phyloP scores from a whole-genome alignment of 148 eudicot species.

The Amaranthus cruentus region DNA sequence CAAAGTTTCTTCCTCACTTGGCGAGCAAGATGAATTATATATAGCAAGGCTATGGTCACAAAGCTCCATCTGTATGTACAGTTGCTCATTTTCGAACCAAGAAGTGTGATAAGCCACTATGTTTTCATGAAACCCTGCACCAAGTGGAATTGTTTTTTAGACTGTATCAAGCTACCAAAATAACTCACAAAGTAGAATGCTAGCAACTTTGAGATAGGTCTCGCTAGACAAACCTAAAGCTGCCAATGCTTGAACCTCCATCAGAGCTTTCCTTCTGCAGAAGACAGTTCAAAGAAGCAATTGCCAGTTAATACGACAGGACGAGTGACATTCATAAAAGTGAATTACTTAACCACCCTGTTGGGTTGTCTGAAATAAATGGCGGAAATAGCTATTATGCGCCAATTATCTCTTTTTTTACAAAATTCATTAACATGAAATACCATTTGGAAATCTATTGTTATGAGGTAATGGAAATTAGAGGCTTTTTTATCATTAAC shows the following conservation, averaged over 20 bases:
- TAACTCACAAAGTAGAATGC: neutral
- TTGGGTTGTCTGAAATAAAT: too few relatives aligned
- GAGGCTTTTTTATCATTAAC: too few relatives aligned
- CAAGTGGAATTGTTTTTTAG: constrained; percentile 13
- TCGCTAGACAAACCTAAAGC: constrained; percentile 61
- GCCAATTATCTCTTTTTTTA: too few relatives aligned
- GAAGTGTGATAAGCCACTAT: constrained; percentile 71
- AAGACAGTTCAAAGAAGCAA: constrained; percentile 21
- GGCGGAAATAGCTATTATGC: too few relatives aligned
- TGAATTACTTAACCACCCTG: neutral
- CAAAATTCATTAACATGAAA: too few relatives aligned
- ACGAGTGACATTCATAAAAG: neutral
- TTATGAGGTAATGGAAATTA: too few relatives aligned
- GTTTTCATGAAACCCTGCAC: constrained; percentile 71
- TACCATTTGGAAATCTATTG: too few relatives aligned
- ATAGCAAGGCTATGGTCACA: constrained; percentile 72
- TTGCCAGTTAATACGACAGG: neutral
- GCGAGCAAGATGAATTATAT: constrained; percentile 30
- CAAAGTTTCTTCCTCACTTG: constrained; percentile 51
- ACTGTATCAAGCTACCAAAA: neutral
- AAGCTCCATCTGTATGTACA: constrained; percentile 92
- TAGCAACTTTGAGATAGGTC: neutral
- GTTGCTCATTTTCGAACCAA: constrained; percentile 85
- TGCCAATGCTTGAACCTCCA: constrained; percentile 95
- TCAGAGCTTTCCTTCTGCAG: constrained; percentile 83